Percentiles rank a stretch among this genome's conserved stretches.
Conservation (phyloP, 139 green algal species). For the Choricystis sp. region DNA sequence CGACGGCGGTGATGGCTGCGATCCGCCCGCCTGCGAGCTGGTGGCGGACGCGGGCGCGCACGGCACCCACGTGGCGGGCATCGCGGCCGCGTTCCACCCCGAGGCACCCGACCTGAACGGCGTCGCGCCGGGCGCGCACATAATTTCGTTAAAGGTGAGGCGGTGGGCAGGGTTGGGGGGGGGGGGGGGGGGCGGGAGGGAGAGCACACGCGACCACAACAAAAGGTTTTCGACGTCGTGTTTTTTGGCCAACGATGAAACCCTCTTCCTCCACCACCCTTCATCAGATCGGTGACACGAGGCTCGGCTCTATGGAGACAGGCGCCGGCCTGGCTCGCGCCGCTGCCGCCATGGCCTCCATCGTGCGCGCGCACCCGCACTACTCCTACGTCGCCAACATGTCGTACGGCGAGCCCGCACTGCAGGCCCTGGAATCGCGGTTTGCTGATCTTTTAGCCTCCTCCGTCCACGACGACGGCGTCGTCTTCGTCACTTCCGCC, state of each 20-base stretch:
- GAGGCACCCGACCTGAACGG: slow-evolving; percentile 64
- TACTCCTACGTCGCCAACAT: slow-evolving; percentile 75
- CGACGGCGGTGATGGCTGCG: too few species aligned
- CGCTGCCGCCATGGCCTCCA: slow-evolving; percentile 29
- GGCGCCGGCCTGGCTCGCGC: slow-evolving; percentile 49
- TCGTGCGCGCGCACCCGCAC: slow-evolving; percentile 11
- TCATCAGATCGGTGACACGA: slow-evolving; percentile 85
- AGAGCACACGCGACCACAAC: too few species aligned
- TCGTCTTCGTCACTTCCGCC: slow-evolving; percentile 65
- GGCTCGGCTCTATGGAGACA: slow-evolving; percentile 74
- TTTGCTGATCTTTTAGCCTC: slow-evolving; percentile 49
- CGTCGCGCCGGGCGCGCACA: slow-evolving; percentile 67
- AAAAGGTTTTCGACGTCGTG: too few species aligned
- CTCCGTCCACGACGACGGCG: slow-evolving; percentile 64
- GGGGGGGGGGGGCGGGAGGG: too few species aligned
- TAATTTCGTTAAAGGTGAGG: too few species aligned
- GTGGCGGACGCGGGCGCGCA: slow-evolving; percentile 68
- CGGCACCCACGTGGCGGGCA: slow-evolving; percentile 80
- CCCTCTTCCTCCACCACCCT: too few species aligned
- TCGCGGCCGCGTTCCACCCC: slow-evolving; percentile 64
- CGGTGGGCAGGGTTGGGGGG: too few species aligned
- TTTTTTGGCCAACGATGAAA: too few species aligned
- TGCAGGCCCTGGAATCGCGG: slow-evolving; percentile 10
- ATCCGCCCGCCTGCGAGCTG: too few species aligned
- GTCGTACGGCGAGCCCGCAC: slow-evolving; percentile 29